Conservation (phyloP, 2,329 filamentous ascomycete species). For the Camillea tinctor region DNA sequence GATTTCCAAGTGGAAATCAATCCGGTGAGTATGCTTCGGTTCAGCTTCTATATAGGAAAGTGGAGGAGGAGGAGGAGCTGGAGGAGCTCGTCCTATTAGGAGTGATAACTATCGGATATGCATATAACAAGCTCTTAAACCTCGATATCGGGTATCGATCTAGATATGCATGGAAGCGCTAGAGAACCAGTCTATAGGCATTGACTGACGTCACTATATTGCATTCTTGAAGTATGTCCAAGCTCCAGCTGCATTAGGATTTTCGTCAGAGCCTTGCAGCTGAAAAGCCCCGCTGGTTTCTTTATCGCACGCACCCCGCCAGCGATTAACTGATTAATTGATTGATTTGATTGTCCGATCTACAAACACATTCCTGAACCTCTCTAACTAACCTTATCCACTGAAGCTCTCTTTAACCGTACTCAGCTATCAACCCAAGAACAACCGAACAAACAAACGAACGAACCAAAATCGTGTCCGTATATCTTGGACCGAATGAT, state of each 20-base stretch:
- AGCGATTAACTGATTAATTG: too few relatives aligned
- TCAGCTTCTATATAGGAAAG: too few relatives aligned
- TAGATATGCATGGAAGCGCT: background rate
- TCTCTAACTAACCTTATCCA: too few relatives aligned
- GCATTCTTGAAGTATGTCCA: background rate
- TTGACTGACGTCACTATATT: background rate
- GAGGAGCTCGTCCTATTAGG: too few relatives aligned
- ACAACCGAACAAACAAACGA: background rate
- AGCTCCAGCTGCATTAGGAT: background rate
- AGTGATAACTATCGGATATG: too few relatives aligned
- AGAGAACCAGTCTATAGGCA: too few relatives aligned
- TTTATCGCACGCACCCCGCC: background rate
- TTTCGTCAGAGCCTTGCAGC: background rate
- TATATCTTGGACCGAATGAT: background rate
- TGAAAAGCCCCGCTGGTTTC: background rate
- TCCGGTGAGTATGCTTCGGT: too few relatives aligned
- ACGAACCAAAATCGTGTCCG: background rate
- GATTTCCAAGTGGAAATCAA: too few relatives aligned
- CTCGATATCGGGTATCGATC: too few relatives aligned
- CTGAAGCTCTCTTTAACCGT: too few relatives aligned
- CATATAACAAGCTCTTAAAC: background rate
- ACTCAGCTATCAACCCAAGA: too few relatives aligned
- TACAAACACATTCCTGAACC: background rate
- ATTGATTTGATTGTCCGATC: background rate
- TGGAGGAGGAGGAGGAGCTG: too few relatives aligned